These are phyloP conservation scores for Trichophyton mentagrophytes DNA, from an alignment of 2,329 filamentous ascomycete genomes.

Conservation along the genomic window DNA sequence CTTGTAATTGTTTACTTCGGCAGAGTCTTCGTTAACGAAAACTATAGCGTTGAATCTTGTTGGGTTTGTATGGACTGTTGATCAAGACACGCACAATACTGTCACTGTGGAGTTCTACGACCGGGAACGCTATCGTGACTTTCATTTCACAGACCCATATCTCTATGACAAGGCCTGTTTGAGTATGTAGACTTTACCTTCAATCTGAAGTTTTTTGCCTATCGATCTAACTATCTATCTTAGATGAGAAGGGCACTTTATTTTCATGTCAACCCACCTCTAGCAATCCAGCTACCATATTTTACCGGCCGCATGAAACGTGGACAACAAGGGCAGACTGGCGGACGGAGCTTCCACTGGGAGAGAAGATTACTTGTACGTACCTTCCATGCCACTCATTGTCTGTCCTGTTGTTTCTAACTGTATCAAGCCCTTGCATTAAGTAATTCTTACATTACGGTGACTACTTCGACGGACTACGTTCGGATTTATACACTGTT, in stretches of 20 bases:
- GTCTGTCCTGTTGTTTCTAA: background rate
- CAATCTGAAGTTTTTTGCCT: background rate
- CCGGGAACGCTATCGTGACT: slow-evolving; percentile 78
- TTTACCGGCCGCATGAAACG: slow-evolving; percentile 91
- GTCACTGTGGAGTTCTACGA: slow-evolving; percentile 98
- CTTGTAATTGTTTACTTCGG: background rate
- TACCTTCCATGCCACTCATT: background rate
- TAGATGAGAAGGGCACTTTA: slow-evolving; percentile 64
- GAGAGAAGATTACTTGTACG: slow-evolving; percentile 59
- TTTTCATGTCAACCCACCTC: slow-evolving; percentile 67
- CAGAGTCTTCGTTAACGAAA: slow-evolving; percentile 15
- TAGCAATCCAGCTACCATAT: slow-evolving; percentile 64
- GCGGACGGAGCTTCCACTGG: slow-evolving; percentile 72
- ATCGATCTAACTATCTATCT: background rate
- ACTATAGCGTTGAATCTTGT: slow-evolving; percentile 60
- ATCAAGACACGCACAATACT: slow-evolving; percentile 85
- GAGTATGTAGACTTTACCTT: slow-evolving; percentile 34
- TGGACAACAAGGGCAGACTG: slow-evolving; percentile 89
- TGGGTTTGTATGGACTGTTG: slow-evolving; percentile 92
- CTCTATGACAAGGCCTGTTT: slow-evolving; percentile 93
- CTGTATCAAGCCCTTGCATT: slow-evolving; percentile 58
- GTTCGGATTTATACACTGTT: slow-evolving; percentile 88
- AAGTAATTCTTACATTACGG: slow-evolving; percentile 80
- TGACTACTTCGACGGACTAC: slow-evolving; percentile 75
- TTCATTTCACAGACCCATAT: slow-evolving; percentile 94